Conservation (phyloP, 2,329 filamentous ascomycete species). For the Alternaria sp. region DNA sequence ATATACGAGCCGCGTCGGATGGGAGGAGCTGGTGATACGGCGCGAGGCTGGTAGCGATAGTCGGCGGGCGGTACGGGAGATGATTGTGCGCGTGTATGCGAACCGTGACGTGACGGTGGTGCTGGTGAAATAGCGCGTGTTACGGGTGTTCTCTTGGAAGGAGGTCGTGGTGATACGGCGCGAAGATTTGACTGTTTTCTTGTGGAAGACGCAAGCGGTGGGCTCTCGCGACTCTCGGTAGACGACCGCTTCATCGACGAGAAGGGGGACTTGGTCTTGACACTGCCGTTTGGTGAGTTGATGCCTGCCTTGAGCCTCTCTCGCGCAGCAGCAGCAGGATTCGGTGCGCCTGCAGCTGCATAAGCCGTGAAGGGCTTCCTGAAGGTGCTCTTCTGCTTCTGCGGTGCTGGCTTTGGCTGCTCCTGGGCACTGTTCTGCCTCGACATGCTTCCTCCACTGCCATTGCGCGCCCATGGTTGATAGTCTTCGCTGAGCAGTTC, state of each 20-base stretch:
- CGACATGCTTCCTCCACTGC: slow-evolving; percentile 57
- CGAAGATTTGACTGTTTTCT: slow-evolving; percentile 41
- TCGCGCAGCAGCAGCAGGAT: slow-evolving; percentile 51
- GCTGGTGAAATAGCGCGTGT: slow-evolving; percentile 53
- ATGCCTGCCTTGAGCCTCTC: slow-evolving; percentile 46
- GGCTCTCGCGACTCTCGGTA: slow-evolving; percentile 45
- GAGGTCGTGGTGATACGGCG: slow-evolving; percentile 53
- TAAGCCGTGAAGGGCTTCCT: slow-evolving; percentile 73
- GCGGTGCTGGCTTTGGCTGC: slow-evolving; percentile 55
- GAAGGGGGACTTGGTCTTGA: slow-evolving; percentile 57
- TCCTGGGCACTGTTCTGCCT: slow-evolving; percentile 60
- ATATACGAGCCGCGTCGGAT: slow-evolving; percentile 36
- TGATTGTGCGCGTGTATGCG: slow-evolving; percentile 35
- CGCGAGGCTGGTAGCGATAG: slow-evolving; percentile 32
- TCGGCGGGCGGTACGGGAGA: slow-evolving; percentile 42
- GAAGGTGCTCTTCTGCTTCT: slow-evolving; percentile 65
- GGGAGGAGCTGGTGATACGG: slow-evolving; percentile 36
- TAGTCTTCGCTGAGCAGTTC: slow-evolving; percentile 86
- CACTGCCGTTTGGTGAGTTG: slow-evolving; percentile 43
- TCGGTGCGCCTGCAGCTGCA: slow-evolving; percentile 54
- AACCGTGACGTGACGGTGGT: slow-evolving; percentile 38
- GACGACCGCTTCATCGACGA: slow-evolving; percentile 61
- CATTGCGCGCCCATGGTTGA: slow-evolving; percentile 73
- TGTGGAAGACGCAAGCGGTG: slow-evolving; percentile 39
- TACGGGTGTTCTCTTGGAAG: slow-evolving; percentile 39